Base-by-base conservation (phyloP, 192 early-diverging fungal genomes). In the Linnemannia exigua region DNA sequence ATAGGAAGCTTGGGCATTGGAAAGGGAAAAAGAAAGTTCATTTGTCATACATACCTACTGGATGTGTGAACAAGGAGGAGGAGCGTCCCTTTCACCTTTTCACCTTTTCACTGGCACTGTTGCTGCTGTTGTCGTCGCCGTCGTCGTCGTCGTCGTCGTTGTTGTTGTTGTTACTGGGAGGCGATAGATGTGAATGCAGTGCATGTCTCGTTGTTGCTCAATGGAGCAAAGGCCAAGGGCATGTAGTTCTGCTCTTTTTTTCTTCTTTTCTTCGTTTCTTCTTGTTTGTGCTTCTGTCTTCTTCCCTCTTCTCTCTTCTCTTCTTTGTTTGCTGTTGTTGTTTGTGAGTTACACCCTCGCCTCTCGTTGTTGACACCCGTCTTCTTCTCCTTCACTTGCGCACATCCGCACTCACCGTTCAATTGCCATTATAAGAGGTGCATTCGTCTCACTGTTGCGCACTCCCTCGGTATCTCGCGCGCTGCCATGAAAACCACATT, bases 251-350 rank as follows among this genome's bases (percentile, higher is more conserved):
- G 31, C 71, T 73, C 79, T 67, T 80, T 73, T 14, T 1, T 17
- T 66, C 51, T 51, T 61, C n/a, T 73, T 51, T 44, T 52, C 11
- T 47, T n/a, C 63, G 47, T 74, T 36, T 25, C 33, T 74, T 71
- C 50, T 28, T 37, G n/a, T n/a, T n/a, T n/a, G n/a, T n/a, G n/a
- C 20, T 38, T 46, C 67, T 44, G n/a, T 54, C 36, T 14, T 70
- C 68, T 70, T 54, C 37, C 15, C 31, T 20, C 28, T 28, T 9
- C 50, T 37, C 52, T 35, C 79, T 41, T 73, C 37, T 66, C 20
- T 11, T 66, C 20, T 5, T 67, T 20, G 22, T 67, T 35, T 73
- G 31, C 58, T n/a, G n/a, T n/a, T n/a, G n/a, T n/a, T n/a, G n/a
- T n/a, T n/a, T n/a, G n/a, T n/a, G n/a, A 35, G 67, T 37, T 37